These are phyloP conservation scores for Saccharomycopsis vini DNA, from an alignment of 805 yeast genomes.

Conservation along the genomic window DNA sequence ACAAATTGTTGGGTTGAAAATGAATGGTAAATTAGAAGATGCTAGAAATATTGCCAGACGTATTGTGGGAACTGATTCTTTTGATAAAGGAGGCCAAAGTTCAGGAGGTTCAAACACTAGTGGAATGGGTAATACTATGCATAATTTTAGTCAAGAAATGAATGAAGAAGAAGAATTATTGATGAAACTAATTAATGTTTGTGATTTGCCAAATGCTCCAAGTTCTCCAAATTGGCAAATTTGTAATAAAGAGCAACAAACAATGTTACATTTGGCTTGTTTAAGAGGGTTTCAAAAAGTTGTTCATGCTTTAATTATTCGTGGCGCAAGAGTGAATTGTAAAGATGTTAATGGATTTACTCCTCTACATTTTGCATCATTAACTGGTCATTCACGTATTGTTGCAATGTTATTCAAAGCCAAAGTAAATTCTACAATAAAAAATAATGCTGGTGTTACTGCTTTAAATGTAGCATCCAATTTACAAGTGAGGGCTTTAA, in stretches of 20 bases:
- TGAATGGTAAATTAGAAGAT: conserved; percentile 93
- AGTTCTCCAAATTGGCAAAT: conserved; percentile 67
- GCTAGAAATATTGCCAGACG: conserved; percentile 89
- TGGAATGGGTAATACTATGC: conserved; percentile 1
- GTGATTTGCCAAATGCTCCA: conserved; percentile 43
- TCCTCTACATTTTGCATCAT: conserved; percentile 79
- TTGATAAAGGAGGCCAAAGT: conserved; percentile 24
- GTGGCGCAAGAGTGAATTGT: conserved; percentile 58
- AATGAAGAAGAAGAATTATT: conserved; percentile 33
- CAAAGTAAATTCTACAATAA: conserved; percentile 49
- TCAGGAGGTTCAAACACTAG: conserved; percentile 19
- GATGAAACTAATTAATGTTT: conserved; percentile 50
- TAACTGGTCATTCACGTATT: conserved; percentile 62
- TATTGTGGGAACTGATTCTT: conserved; percentile 56
- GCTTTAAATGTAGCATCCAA: conserved; percentile 35
- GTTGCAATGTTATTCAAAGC: conserved; percentile 54
- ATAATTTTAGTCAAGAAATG: neutral
- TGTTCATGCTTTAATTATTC: conserved; percentile 52
- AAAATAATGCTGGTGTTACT: conserved; percentile 41
- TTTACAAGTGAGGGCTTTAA: conserved; percentile 25
- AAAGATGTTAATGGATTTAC: conserved; percentile 77
- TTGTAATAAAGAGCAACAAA: conserved; percentile 66
- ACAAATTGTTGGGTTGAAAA: conserved; percentile 92
- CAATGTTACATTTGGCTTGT: conserved; percentile 79
- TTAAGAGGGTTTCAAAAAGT: conserved; percentile 61